phyloP scores from a whole-genome alignment of 352 stramenopile species.

The Thalassiosira tumida region DNA sequence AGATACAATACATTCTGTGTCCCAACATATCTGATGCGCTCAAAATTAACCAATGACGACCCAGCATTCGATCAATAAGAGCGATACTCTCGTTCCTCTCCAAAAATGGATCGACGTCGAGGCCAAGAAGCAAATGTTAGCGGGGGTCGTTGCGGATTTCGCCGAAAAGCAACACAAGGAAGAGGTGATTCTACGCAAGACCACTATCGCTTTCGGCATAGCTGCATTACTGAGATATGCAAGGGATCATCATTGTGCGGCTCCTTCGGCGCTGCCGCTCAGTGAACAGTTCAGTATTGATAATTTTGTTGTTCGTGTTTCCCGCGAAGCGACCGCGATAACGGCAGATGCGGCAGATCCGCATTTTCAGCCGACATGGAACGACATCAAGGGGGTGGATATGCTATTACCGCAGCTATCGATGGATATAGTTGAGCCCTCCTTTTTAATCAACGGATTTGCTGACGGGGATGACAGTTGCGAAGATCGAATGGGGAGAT shows the following conservation, averaged over 20 bases:
- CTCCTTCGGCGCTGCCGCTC: too few species aligned
- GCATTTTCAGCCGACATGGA: too few species aligned
- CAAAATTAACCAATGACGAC: too few species aligned
- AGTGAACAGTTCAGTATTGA: conserved; percentile 4
- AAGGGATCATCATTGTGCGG: neutral
- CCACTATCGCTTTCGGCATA: conserved; percentile 20
- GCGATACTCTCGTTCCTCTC: conserved; percentile 3
- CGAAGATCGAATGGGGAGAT: neutral
- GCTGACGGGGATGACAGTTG: neutral
- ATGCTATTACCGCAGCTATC: conserved; percentile 34
- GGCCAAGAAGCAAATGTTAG: neutral
- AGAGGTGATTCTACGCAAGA: neutral
- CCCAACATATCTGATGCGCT: too few species aligned
- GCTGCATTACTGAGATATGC: conserved; percentile 3
- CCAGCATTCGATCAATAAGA: too few species aligned
- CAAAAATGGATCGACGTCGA: conserved; percentile 23
- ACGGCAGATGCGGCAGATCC: neutral
- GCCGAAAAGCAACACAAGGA: conserved; percentile 6
- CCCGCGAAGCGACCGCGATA: neutral
- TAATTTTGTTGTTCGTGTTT: conserved; percentile 26
- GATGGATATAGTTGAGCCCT: conserved; percentile 7
- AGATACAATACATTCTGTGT: too few species aligned
- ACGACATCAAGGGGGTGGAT: conserved; percentile 17
- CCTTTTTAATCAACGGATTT: conserved; percentile 4
- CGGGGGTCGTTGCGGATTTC: neutral